Evolutionary conservation across 1,284 basidiomycete genomes (phyloP).

Genomic region (Apiotrichum brassicae): DNA sequence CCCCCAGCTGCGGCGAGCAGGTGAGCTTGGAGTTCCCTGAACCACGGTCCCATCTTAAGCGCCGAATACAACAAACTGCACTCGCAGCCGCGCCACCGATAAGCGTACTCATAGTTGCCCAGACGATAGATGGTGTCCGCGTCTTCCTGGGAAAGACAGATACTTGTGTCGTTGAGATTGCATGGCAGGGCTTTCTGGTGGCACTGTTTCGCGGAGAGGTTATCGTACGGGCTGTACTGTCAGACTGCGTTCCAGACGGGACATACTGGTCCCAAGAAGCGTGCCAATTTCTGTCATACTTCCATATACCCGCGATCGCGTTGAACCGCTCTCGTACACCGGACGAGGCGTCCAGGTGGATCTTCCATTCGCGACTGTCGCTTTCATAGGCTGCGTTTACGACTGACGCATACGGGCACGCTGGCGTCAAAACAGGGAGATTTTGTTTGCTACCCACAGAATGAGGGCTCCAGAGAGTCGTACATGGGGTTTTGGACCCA

Average conservation of each 20-base stretch:
- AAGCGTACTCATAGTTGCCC: conserved; percentile 37
- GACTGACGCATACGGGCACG: conserved; percentile 16
- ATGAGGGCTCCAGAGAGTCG: conserved; percentile 34
- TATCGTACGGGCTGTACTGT: conserved; percentile 32
- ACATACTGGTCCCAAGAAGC: conserved; percentile 36
- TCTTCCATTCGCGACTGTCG: conserved; percentile 21
- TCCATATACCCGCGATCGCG: conserved; percentile 26
- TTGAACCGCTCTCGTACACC: conserved; percentile 25
- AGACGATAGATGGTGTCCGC: conserved; percentile 35
- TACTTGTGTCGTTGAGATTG: conserved; percentile 24
- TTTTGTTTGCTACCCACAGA: conserved; percentile 23
- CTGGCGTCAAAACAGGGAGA: no score
- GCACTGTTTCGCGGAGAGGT: conserved; percentile 38
- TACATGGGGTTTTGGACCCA: conserved; percentile 21
- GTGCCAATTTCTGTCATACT: conserved; percentile 29
- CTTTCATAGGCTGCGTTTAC: conserved; percentile 14
- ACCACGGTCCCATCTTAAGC: conserved; percentile 33
- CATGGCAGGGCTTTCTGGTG: conserved; percentile 32
- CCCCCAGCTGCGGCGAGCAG: conserved; percentile 21
- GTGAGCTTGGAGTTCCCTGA: conserved; percentile 28
- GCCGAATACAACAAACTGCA: conserved; percentile 26
- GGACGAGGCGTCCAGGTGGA: conserved; percentile 21
- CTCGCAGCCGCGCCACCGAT: conserved; percentile 26
- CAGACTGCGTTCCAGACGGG: neutral
- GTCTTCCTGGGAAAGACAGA: conserved; percentile 28